phyloP scores from a whole-genome alignment of 345 rosid genomes.

The Populus simonii region DNA sequence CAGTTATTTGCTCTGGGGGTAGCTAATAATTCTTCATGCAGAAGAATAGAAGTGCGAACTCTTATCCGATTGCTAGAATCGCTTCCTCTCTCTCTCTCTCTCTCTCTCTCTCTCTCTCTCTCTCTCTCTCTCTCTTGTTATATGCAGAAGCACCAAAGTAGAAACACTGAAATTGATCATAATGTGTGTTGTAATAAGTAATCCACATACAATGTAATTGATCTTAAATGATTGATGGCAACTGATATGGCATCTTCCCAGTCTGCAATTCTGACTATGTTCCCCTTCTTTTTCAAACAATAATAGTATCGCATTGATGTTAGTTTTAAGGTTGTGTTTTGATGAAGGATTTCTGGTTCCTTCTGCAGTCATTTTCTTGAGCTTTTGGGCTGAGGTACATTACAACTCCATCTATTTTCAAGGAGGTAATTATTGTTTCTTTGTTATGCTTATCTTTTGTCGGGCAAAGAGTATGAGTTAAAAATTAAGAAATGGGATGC shows the following conservation, averaged over 20 bases:
- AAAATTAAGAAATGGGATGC: background rate
- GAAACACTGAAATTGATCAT: background rate
- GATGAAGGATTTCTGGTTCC: conserved; percentile 9
- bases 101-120: background rate
- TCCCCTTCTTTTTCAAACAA: background rate
- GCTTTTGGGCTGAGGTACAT: conserved; percentile 99
- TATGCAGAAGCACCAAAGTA: background rate
- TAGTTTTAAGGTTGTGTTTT: background rate
- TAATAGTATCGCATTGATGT: background rate
- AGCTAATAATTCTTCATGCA: background rate
- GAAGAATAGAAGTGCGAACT: background rate
- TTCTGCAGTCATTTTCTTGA: conserved; percentile 67
- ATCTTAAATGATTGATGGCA: background rate
- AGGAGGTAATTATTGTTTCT: conserved; percentile 41
- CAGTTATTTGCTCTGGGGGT: conserved; percentile 29
- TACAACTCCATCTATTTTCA: conserved; percentile 83
- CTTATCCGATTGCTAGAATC: background rate
- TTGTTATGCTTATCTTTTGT: background rate
- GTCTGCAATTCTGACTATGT: background rate
- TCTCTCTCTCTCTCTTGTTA: background rate
- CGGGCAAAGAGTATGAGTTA: background rate
- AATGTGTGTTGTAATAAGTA: background rate
- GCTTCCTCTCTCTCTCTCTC: background rate
- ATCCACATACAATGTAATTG: background rate
- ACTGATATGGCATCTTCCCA: background rate